Evolutionary conservation across 352 stramenopile genomes (phyloP), one percentile per base, ranked within the genome.

Genomic region (Phytophthora cryptogea): DNA sequence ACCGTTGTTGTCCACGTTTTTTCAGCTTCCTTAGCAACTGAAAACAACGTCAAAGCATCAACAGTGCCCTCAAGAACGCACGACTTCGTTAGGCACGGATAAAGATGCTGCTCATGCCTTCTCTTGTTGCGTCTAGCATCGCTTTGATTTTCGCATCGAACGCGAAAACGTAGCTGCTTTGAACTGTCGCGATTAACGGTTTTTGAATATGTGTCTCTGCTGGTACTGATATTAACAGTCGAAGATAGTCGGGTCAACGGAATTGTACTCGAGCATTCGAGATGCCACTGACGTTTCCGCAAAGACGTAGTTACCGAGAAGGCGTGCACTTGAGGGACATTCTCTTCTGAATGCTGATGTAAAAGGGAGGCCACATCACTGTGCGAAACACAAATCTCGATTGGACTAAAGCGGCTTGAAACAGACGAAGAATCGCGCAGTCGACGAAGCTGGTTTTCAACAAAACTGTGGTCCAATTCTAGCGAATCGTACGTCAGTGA

Each of bases 281-380:
- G 67, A 13, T 66, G 70, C 53, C 65, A 78, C 3, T 74, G 59
- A 1, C 61, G 68, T 43, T 82, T 88, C 23, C 74, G 70, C 8
- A 88, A 44, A 13, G 78, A 83, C 4, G 75, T 82, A 8, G 67
- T 74, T 28, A 88, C 70, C 10, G 67, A 62, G 54, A 85, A 85
- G 9, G 74, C 68, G 10, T 57, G 8, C 7, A 37, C 6, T 32
- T 59, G 31, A 5, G 27, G 16, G 0, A 51, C 9, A 13, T 43
- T 5, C 23, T 16, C 9, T 59, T 6, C 17, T 43, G 31, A 30
- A 11, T 66, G 5, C 6, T 41, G 27, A 14, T 40, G 42, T 27
- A 72, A 49, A 4, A 68, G 13, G 14, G 54, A 36, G 4, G 42
- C 6, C 16, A 76, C 51, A 26, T 84, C 52, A 41, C 64, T 65